Conservation (phyloP, 345 rosid genomes). For the thale cress (Arabidopsis thaliana) region TAIR10.1 NC_003075.7:10031501-10032000, state of each 20-base stretch:
- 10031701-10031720: slow-evolving; percentile 65
- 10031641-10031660: slow-evolving; percentile 59
- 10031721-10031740: slow-evolving; percentile 46
- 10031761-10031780: slow-evolving; percentile 40
- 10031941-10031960: slow-evolving; percentile 43
- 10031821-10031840: slow-evolving; percentile 43
- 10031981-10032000: slow-evolving; percentile 26
- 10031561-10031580: too few relatives aligned
- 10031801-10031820: slow-evolving; percentile 43
- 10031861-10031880: slow-evolving; percentile 42
- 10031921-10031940: slow-evolving; percentile 47
- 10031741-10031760: slow-evolving; percentile 37
- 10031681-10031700: slow-evolving; percentile 46
- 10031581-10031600: slow-evolving; percentile 52
- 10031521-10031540: too few relatives aligned
- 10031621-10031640: slow-evolving; percentile 46
- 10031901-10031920: slow-evolving; percentile 43
- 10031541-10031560: too few relatives aligned
- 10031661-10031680: slow-evolving; percentile 50
- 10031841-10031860: slow-evolving; percentile 46
- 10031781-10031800: slow-evolving; percentile 42
- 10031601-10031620: slow-evolving; percentile 29
- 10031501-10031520: too few relatives aligned
- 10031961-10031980: slow-evolving; percentile 41
- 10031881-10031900: slow-evolving; percentile 35